Evolutionary conservation across 768 basidiomycete genomes (phyloP), one percentile per base, ranked within the genome.

Genomic region (Lactarius pseudohatsudake): DNA sequence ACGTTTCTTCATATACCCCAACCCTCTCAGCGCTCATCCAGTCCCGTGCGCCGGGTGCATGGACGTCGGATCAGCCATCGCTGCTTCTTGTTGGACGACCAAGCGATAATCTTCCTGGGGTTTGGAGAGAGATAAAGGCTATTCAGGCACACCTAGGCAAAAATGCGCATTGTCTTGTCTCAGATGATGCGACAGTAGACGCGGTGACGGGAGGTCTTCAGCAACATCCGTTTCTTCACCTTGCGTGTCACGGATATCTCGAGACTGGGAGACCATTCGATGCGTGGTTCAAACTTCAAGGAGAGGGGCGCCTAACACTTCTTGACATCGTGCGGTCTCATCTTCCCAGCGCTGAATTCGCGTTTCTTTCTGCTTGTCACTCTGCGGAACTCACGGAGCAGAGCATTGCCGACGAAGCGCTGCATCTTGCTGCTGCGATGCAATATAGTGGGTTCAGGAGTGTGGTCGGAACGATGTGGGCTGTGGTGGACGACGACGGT

Each of bases 401-500:
- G 10, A 41, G n/a, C 20, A 36, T 54, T 16, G 30, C 57, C 1
- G 64, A 68, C 16, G 67, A 68, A 22, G 45, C 10, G 18, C 41
- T 43, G 41, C n/a, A 47, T 4, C n/a, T 47, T n/a, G 45, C 45
- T 3, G 57, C 56, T 16, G 67, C 55, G n/a, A 59, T 68, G 67
- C 63, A 64, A 34, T 54, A 59, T 18, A 34, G 45, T n/a, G 67
- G 67, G 11, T 68, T 55, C 63, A 10, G 57, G 16, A 58, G 64
- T 6, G 59, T 69, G 28, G 64, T 69, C 16, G 68, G 59, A 3
- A 69, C 68, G 18, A 50, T 65, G 58, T 69, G 68, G 68, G 62
- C 59, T 1, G 62, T 69, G 56, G 54, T 15, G 10, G 60, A 62
- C 26, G 41, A 34, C 4, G 67, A 68, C 30, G 64, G 61, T 26